Evolutionary conservation across 495 filamentous ascomycete species (phyloP), one percentile per base, ranked within the genome.

Genomic region (Echria macrotheca): DNA sequence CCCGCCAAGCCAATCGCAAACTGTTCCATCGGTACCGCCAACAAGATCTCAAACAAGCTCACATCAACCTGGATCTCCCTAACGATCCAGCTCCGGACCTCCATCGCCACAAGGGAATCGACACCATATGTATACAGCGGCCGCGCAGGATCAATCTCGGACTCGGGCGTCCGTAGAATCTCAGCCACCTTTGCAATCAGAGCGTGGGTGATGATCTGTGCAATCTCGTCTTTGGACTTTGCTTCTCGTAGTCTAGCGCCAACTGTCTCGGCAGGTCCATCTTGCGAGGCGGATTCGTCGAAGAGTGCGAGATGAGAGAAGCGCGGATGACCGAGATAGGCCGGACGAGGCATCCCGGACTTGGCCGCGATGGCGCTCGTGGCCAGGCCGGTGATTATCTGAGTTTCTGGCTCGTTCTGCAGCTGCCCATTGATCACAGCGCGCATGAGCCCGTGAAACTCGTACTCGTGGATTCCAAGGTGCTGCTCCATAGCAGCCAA

Each of bases 121-220:
- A 47, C 44, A 15, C 44, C 44, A 25, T 47, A 37, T 25, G 9
- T 35, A 23, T 12, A 10, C 44, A 36, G 44, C 7, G 44, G 44
- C 31, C 15, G 28, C 14, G 44, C 21, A 22, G 31, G 28, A 37
- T 47, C 44, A 36, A 47, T 36, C 8, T 47, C 44, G 10, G 14
- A 19, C 31, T 33, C 28, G 31, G 44, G 44, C 6, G 15, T 47
- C 8, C 14, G 15, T n/a, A 47, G 21, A 4, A 47, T 47, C 15
- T 47, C 21, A 15, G 44, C 28, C 44, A 47, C 9, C 28, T 33
- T 47, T 19, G 11, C 25, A 18, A 44, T 19, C 23, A 44, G 71
- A 1, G 76, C 74, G 4, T 67, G 64, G 45, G 81, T 81, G 19
- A 71, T 73, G 24, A 69, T 57, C 50, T 82, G 77, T 17, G 23